phyloP scores from a whole-genome alignment of 2,329 filamentous ascomycete genomes.

The Drechslera avenae region DNA sequence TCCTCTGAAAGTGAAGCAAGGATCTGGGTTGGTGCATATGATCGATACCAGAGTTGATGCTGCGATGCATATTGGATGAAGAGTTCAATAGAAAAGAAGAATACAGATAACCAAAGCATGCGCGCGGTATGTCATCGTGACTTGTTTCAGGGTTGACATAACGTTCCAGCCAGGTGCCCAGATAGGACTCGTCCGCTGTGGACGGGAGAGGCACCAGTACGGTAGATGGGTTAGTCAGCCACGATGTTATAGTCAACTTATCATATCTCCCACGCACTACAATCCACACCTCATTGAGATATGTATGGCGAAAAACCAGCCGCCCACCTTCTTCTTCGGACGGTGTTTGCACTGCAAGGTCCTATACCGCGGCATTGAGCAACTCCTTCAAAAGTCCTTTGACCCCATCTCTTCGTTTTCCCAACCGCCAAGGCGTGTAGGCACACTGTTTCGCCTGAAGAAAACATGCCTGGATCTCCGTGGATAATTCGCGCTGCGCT shows the following conservation, averaged over 20 bases:
- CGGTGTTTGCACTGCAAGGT: not conserved
- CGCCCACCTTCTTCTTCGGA: not conserved
- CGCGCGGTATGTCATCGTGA: not conserved
- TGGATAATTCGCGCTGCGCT: not conserved
- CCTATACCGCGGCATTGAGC: slow-evolving; percentile 5
- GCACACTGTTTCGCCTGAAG: slow-evolving; percentile 7
- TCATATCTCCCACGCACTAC: too few relatives aligned
- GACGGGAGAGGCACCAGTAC: too few relatives aligned
- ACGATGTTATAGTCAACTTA: too few relatives aligned
- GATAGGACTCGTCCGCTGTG: too few relatives aligned
- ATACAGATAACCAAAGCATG: not conserved
- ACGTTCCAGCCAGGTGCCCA: too few relatives aligned
- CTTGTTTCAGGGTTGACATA: too few relatives aligned
- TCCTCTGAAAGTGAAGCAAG: slow-evolving; percentile 2
- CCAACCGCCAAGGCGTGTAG: slow-evolving; percentile 6
- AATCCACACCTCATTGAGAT: too few relatives aligned
- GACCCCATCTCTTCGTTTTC: not conserved
- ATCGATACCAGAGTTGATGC: slow-evolving; percentile 10
- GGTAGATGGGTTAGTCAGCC: too few relatives aligned
- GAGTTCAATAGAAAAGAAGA: slow-evolving; percentile 1
- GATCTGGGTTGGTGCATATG: slow-evolving; percentile 7
- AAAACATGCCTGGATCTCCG: slow-evolving; percentile 4
- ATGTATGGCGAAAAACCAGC: too few relatives aligned
- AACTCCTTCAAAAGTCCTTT: slow-evolving; percentile 1
- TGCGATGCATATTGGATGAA: slow-evolving; percentile 4